Evolutionary conservation across 192 early-diverging fungal genomes (phyloP), one percentile per base, ranked within the genome.

Genomic region (Entrophospora sp.): DNA sequence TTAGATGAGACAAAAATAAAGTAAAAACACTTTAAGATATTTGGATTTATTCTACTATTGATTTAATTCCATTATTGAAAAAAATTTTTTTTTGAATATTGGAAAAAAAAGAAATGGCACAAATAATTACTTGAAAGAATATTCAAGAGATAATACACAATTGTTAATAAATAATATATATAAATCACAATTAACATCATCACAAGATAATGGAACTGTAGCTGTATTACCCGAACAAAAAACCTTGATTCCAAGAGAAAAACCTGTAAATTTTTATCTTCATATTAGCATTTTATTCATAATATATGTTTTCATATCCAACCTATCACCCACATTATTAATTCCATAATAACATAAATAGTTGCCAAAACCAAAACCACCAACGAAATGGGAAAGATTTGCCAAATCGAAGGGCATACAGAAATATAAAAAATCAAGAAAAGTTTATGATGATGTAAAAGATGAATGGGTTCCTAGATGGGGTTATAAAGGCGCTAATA

Each of bases 301-400:
- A 1, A 36, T 57, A 16, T 10, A 31, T 31, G 28, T 31, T n/a
- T 31, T 35, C 3, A 56, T 2, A 22, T 20, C 5, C 7, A 2
- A 8, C 9, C 18, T 12, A 25, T 67, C 18, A 2, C 6, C 14
- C 36, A n/a, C 13, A 12, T 20, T 12, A 5, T 28, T 70, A 27
- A 16, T 66, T 70, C 18, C 28, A 16, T 24, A 40, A 48, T 10
- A 49, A 66, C n/a, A n/a, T 42, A 46, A 78, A 28, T 14, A 66
- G 64, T 66, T 95, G 20, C 97, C 97, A 35, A 91, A 93, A 76
- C 85, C 83, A 32, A 92, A 93, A 72, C 82, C 89, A 12, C 72
- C 84, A 77, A 99, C 97, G 10, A 88, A 94, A 66, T 99, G 97
- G 97, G 95, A 99, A 76, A 91, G 90, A 82, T 99, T 99, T 77